Base-by-base conservation (phyloP, 1,139 yeast species). In the Suhomyces kunorum region DNA sequence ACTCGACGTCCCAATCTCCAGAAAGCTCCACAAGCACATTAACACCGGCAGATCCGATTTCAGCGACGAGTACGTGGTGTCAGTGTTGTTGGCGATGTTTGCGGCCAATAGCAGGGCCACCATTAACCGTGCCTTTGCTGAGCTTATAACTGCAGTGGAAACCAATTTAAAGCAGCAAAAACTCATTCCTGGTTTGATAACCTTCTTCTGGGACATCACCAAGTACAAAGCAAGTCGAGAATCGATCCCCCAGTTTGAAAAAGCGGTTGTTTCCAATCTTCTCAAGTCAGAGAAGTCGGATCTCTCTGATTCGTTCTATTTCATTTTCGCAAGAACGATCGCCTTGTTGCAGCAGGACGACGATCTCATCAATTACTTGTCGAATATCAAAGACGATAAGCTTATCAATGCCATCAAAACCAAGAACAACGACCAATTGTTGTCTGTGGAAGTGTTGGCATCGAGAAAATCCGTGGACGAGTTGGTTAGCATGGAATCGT, bases 11-110 rank as follows among this genome's bases (percentile, higher is more conserved):
- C 22, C 43, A 6, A 45, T 54, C 16, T 48, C 55, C 28, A 64
- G 55, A 41, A 64, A 64, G 42, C 44, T 76, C 28, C 56, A 53
- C 47, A 64, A 58, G 39, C 56, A 48, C 40, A 47, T 61, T 14
- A 53, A 24, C 16, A 6, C 32, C 17, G 33, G 27, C 22, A 36
- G 36, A 29, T 24, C 27, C 9, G 31, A 39, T 5, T 41, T 40
- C 16, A 30, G 42, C 8, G 46, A 56, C 19, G 48, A 60, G 20
- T 55, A 63, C 11, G 37, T 70, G 2, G 64, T 71, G 11, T 57
- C 73, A 6, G 59, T 66, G 1, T 58, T 80, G 39, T 52, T 75
- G 22, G 63, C 82, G 27, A 71, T 78, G 8, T 80, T 74, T 48
- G 34, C 34, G 7, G 38, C 38, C 26, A 31, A 39, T 6, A 39